Percentiles rank a stretch among this genome's conserved stretches.
These are phyloP conservation scores for Rhodotorula mucilaginosa DNA, from an alignment of 1,284 basidiomycete species.

Conservation along the genomic window DNA sequence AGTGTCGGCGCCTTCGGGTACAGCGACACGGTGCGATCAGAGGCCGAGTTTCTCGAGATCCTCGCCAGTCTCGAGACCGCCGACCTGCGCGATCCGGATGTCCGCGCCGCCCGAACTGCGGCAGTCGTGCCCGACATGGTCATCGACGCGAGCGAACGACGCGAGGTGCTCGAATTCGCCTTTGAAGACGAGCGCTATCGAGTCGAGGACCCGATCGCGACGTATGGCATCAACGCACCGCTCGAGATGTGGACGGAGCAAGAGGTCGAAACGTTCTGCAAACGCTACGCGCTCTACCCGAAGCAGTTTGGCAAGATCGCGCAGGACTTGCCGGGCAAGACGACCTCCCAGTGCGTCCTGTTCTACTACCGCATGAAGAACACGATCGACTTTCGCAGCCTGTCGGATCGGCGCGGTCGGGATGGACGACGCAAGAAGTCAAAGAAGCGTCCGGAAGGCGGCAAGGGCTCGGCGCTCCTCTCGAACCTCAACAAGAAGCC, in stretches of 20 bases:
- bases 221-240: slow-evolving; percentile 68
- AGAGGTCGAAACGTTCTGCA: slow-evolving; percentile 75
- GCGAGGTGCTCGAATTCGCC: slow-evolving; percentile 55
- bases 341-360: slow-evolving; percentile 80
- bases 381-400: slow-evolving; percentile 77
- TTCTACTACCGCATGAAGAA: slow-evolving; percentile 97
- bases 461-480: slow-evolving; percentile 48
- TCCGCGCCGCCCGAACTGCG: slow-evolving; percentile 81
- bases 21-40: slow-evolving; percentile 87
- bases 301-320: slow-evolving; percentile 92
- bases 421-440: slow-evolving; percentile 46
- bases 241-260: slow-evolving; percentile 69
- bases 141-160: slow-evolving; percentile 58
- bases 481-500: slow-evolving; percentile 41
- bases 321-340: slow-evolving; percentile 76
- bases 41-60: slow-evolving; percentile 96
- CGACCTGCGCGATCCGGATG: slow-evolving; percentile 84
- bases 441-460: slow-evolving; percentile 45
- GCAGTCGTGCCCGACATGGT: slow-evolving; percentile 91
- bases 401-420: slow-evolving; percentile 50
- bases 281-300: slow-evolving; percentile 77
- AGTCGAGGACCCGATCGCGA: slow-evolving; percentile 72
- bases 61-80: slow-evolving; percentile 88
- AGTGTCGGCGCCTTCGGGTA: slow-evolving; percentile 22
- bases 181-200: slow-evolving; percentile 83